Evolutionary conservation across 2,329 filamentous ascomycete species (phyloP).

Genomic region (Ophiostoma novo-ulmi): DNA sequence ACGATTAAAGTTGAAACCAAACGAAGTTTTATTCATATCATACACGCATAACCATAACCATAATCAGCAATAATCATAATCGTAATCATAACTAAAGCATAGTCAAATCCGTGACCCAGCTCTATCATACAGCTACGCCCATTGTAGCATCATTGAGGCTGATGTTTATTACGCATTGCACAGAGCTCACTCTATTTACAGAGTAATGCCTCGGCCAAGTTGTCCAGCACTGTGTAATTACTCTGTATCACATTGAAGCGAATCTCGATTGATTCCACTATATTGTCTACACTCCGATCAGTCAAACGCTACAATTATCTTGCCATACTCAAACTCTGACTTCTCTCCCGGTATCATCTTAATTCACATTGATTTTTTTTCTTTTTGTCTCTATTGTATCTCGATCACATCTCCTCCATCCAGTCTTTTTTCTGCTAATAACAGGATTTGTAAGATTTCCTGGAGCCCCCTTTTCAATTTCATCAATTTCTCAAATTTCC

Average conservation of each 20-base stretch:
- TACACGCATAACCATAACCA: background rate
- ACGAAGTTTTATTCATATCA: background rate
- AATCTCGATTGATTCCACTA: background rate
- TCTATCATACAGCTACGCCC: background rate
- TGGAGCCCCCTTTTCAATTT: background rate
- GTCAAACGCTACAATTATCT: background rate
- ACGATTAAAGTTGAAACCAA: background rate
- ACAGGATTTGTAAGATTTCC: background rate
- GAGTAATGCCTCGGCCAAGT: background rate
- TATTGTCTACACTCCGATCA: background rate
- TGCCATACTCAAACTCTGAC: too few species aligned
- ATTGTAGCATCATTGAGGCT: background rate
- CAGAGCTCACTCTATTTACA: background rate
- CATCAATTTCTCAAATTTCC: background rate
- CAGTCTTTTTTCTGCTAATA: background rate
- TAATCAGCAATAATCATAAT: background rate
- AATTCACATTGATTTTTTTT: too few species aligned
- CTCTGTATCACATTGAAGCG: background rate
- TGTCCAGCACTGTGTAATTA: too few species aligned
- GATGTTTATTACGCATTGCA: background rate
- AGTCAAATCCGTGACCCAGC: background rate
- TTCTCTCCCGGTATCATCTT: too few species aligned
- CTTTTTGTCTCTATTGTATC: too few species aligned
- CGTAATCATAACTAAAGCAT: background rate
- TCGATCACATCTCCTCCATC: too few species aligned